phyloP scores from a whole-genome alignment of 371 early-diverging fungal species.

The Synchytrium microbalum region DNA sequence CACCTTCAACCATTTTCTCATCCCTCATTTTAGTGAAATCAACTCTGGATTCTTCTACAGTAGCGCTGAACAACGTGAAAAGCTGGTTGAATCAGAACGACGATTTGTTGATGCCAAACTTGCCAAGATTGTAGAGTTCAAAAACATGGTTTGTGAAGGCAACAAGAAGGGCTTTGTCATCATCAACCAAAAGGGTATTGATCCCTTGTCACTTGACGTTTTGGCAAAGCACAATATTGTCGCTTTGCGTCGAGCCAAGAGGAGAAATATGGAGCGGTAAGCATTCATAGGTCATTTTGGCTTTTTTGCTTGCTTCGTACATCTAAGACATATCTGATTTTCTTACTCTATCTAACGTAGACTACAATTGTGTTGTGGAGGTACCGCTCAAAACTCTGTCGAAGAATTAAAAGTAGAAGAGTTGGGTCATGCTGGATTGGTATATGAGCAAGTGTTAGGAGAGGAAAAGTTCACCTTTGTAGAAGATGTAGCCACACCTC shows the following conservation, averaged over 20 bases:
- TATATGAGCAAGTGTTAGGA: slow-evolving; percentile 95
- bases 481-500: slow-evolving; percentile 92
- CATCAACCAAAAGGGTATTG: slow-evolving; percentile 99
- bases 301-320: neutral
- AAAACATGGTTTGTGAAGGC: slow-evolving; percentile 84
- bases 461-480: slow-evolving; percentile 99
- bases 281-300: slow-evolving; percentile 1
- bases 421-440: slow-evolving; percentile 90
- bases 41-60: slow-evolving; percentile 99
- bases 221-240: slow-evolving; percentile 94
- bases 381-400: slow-evolving; percentile 94
- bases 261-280: slow-evolving; percentile 98
- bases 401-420: slow-evolving; percentile 84
- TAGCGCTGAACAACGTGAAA: slow-evolving; percentile 96
- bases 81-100: slow-evolving; percentile 97
- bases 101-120: slow-evolving; percentile 92
- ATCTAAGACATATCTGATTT: neutral
- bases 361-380: slow-evolving; percentile 96
- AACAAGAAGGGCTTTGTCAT: slow-evolving; percentile 86
- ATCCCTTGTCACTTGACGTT: slow-evolving; percentile 96
- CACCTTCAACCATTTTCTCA: neutral
- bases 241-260: slow-evolving; percentile 98
- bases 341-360: slow-evolving; percentile 28
- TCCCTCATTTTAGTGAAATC: slow-evolving; percentile 73
- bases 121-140: slow-evolving; percentile 92